phyloP scores from a whole-genome alignment of 768 basidiomycete genomes.

The Boletales sp. region DNA sequence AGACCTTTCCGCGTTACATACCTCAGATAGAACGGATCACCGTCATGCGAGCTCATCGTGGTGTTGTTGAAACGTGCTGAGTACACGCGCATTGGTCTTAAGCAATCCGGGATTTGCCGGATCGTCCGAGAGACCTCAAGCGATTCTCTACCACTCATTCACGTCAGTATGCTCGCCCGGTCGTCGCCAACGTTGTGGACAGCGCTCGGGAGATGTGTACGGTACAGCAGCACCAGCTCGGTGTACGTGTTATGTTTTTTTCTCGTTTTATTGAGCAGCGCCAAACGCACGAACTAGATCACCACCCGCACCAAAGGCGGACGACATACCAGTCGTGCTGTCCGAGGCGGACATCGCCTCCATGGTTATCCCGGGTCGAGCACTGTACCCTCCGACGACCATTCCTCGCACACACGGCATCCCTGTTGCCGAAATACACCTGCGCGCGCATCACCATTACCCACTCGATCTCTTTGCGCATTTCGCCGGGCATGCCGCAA shows the following conservation, averaged over 20 bases:
- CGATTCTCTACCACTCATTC: background rate
- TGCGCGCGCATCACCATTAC: constrained; percentile 69
- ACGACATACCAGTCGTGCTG: constrained; percentile 15
- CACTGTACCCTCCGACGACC: constrained; percentile 48
- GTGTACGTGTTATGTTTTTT: constrained; percentile 12
- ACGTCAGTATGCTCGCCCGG: constrained; percentile 30
- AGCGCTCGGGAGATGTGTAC: constrained; percentile 20
- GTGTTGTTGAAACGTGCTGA: background rate
- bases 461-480: constrained; percentile 77
- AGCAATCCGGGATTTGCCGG: constrained; percentile 17
- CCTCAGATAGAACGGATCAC: constrained; percentile 82
- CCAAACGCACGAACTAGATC: background rate
- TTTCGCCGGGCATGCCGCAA: constrained; percentile 80
- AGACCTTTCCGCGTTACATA: constrained; percentile 25
- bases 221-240: constrained; percentile 8
- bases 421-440: constrained; percentile 79
- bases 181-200: constrained; percentile 16
- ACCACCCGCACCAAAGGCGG: background rate
- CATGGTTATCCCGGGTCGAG: constrained; percentile 59
- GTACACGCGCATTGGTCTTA: background rate
- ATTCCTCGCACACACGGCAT: constrained; percentile 63
- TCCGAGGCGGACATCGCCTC: constrained; percentile 46
- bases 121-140: background rate
- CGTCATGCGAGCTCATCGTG: constrained; percentile 38
- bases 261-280: background rate